phyloP scores from a whole-genome alignment of 2,329 filamentous ascomycete species.

The Scedosporium aurantiacum region DNA sequence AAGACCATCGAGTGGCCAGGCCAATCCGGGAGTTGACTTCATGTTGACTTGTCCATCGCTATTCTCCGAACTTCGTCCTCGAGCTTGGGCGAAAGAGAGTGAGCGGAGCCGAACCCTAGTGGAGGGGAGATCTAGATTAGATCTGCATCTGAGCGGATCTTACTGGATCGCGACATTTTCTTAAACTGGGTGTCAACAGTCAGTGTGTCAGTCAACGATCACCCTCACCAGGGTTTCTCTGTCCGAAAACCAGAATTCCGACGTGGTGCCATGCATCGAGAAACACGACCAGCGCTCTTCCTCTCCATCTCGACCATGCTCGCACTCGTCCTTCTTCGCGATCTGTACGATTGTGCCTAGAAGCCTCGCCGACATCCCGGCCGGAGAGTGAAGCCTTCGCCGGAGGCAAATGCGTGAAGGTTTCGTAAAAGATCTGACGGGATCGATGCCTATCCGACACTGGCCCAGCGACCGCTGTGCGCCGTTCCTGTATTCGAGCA shows the following conservation, averaged over 20 bases:
- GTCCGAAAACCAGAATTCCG: constrained; percentile 11
- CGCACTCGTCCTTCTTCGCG: constrained; percentile 1
- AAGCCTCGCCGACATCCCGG: not conserved
- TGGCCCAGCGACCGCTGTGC: constrained; percentile 11
- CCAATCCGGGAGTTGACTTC: too few species aligned
- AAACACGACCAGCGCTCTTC: constrained; percentile 10
- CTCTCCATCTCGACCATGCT: constrained; percentile 7
- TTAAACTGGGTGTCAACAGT: too few species aligned
- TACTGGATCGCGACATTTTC: too few species aligned
- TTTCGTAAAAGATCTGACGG: constrained; percentile 5
- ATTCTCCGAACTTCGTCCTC: too few species aligned
- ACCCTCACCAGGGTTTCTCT: constrained; percentile 9
- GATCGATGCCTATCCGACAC: constrained; percentile 11
- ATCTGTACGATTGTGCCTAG: constrained; percentile 4
- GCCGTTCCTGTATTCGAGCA: constrained; percentile 10
- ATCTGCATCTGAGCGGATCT: too few species aligned
- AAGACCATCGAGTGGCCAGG: too few species aligned
- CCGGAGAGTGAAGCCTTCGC: not conserved
- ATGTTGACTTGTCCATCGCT: too few species aligned
- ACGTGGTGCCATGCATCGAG: constrained; percentile 8
- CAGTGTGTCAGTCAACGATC: constrained; percentile 6
- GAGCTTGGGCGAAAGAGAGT: too few species aligned
- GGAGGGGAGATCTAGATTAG: too few species aligned
- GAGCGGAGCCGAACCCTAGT: too few species aligned
- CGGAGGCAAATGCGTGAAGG: constrained; percentile 9